A percentile compares a stretch with the other conserved stretches of the same genome.
Evolutionary conservation across 1,284 basidiomycete genomes (phyloP).

Genomic region (Papiliotrema terrestris): DNA sequence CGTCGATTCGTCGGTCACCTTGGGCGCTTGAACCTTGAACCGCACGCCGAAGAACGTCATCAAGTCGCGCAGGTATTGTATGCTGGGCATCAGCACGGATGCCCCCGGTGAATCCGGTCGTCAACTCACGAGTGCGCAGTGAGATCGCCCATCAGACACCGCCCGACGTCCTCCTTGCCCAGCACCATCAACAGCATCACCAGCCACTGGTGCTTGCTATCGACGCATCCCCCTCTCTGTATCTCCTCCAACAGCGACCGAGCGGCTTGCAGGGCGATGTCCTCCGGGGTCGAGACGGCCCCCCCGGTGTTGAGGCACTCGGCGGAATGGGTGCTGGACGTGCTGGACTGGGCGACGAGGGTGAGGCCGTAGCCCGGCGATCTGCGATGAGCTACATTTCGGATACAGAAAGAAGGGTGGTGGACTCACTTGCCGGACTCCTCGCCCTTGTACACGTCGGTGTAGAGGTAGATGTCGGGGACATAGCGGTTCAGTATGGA

Average conservation of each 20-base stretch:
- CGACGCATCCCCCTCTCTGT: slow-evolving; percentile 80
- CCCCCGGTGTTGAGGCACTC: slow-evolving; percentile 73
- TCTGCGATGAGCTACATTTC: slow-evolving; percentile 50
- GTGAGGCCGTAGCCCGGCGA: slow-evolving; percentile 95
- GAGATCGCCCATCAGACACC: slow-evolving; percentile 77
- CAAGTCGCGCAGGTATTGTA: slow-evolving; percentile 86
- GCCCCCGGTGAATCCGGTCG: background rate
- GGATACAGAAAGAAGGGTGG: too few relatives aligned
- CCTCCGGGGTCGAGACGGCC: slow-evolving; percentile 68
- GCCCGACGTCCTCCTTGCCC: slow-evolving; percentile 92
- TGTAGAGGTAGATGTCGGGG: slow-evolving; percentile 96
- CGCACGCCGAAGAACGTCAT: slow-evolving; percentile 70
- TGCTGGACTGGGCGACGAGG: slow-evolving; percentile 87
- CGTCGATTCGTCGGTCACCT: slow-evolving; percentile 21
- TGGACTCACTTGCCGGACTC: slow-evolving; percentile 89
- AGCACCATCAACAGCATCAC: slow-evolving; percentile 87
- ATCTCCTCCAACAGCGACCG: slow-evolving; percentile 76
- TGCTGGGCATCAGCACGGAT: slow-evolving; percentile 52
- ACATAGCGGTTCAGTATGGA: slow-evolving; percentile 93
- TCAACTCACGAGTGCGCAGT: slow-evolving; percentile 73
- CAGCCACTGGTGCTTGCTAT: slow-evolving; percentile 83
- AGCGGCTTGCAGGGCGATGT: slow-evolving; percentile 78
- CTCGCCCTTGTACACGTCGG: slow-evolving; percentile 95
- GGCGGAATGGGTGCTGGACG: slow-evolving; percentile 79
- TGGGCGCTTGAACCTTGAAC: slow-evolving; percentile 52